phyloP scores from a whole-genome alignment of 129 eudicot species.

The Chrysanthemum seticuspe region DNA sequence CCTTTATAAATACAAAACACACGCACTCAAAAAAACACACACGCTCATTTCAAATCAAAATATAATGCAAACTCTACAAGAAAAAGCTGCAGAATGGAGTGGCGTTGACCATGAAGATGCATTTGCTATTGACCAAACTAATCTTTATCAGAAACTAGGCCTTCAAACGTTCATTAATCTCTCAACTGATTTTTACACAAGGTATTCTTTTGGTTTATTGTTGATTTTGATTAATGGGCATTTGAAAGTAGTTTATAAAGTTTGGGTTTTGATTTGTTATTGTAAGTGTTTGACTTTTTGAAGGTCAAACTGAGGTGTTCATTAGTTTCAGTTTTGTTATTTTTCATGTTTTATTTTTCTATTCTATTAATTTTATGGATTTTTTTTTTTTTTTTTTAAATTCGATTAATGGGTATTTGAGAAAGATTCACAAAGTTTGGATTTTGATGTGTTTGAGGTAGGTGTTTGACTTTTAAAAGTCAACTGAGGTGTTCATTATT shows the following conservation, averaged over 20 bases:
- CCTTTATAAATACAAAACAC: constrained; percentile 30
- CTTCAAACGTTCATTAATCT: constrained; percentile 82
- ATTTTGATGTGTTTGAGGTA: constrained; percentile 11
- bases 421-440: neutral
- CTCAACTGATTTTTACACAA: constrained; percentile 83
- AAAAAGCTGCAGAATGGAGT: constrained; percentile 88
- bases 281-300: constrained; percentile 9
- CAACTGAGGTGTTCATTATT: neutral
- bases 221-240: neutral
- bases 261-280: neutral
- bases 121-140: constrained; percentile 81
- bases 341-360: neutral
- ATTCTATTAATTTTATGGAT: neutral
- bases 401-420: constrained; percentile 6
- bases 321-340: no score
- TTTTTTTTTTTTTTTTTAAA: neutral
- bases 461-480: constrained; percentile 10
- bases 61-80: constrained; percentile 80
- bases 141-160: constrained; percentile 78
- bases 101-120: constrained; percentile 76
- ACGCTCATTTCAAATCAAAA: neutral
- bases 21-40: neutral
- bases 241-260: neutral
- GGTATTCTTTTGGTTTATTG: constrained; percentile 32
- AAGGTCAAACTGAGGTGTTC: neutral